Conservation (phyloP, 2,329 filamentous ascomycete species). For the Cadophora sp. region DNA sequence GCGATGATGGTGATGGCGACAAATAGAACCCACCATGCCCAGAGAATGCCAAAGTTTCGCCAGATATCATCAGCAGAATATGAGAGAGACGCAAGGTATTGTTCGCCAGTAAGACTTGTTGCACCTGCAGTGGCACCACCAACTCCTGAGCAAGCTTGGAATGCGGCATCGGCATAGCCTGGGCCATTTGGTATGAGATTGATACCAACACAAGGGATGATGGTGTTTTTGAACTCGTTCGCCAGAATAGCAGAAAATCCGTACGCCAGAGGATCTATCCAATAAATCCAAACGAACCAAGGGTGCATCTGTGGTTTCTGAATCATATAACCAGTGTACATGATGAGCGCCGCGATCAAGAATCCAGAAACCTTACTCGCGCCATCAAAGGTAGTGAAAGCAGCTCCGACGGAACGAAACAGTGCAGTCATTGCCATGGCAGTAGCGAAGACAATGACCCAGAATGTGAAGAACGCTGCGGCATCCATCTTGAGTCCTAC, state of each 20-base stretch:
- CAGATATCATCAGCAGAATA: constrained; percentile 60
- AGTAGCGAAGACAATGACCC: constrained; percentile 57
- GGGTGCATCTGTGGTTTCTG: constrained; percentile 64
- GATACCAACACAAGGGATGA: constrained; percentile 55
- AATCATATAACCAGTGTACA: constrained; percentile 71
- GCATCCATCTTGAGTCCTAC: constrained; percentile 59
- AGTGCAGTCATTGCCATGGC: constrained; percentile 65
- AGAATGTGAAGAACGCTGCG: constrained; percentile 66
- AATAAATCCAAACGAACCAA: constrained; percentile 67
- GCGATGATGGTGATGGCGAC: constrained; percentile 62
- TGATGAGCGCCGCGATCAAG: constrained; percentile 56
- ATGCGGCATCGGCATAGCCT: constrained; percentile 50
- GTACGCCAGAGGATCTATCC: constrained; percentile 72
- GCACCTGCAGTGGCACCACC: constrained; percentile 58
- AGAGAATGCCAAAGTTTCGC: constrained; percentile 67
- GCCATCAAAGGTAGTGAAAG: constrained; percentile 61
- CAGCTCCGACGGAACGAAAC: constrained; percentile 62
- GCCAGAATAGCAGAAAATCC: constrained; percentile 72
- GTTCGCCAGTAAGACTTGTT: constrained; percentile 59
- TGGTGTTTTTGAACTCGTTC: constrained; percentile 71
- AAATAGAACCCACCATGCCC: constrained; percentile 67
- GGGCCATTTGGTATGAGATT: constrained; percentile 59
- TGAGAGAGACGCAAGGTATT: constrained; percentile 61
- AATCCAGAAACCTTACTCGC: constrained; percentile 64
- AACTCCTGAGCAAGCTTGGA: constrained; percentile 63